phyloP scores from a whole-genome alignment of 1,284 basidiomycete genomes.

The Tausonia pullulans region DNA sequence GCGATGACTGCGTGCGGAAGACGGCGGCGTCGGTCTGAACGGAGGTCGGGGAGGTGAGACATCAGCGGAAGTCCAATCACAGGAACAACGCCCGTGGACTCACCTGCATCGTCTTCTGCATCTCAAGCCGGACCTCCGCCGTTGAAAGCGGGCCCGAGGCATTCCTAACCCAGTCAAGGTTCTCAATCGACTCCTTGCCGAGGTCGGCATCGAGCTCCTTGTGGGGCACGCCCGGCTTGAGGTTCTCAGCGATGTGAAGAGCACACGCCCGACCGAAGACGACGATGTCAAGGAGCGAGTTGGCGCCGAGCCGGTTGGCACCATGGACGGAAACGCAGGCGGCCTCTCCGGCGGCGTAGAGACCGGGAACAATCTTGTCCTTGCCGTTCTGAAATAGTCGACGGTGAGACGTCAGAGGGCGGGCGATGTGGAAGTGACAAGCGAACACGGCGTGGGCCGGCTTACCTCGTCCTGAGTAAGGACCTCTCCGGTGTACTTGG shows the following conservation, averaged over 20 bases:
- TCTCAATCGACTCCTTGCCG: constrained; percentile 74
- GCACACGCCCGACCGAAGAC: constrained; percentile 98
- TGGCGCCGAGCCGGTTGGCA: constrained; percentile 98
- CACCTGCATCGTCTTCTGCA: constrained; percentile 98
- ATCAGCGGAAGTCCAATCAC: neutral
- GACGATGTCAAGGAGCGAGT: constrained; percentile 97
- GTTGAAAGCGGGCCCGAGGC: constrained; percentile 75
- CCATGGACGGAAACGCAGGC: constrained; percentile 99
- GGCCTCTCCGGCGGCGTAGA: constrained; percentile 98
- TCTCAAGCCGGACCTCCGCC: constrained; percentile 79
- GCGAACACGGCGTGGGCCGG: neutral
- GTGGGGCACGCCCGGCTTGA: constrained; percentile 83
- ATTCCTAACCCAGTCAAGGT: constrained; percentile 80
- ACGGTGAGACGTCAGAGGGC: neutral
- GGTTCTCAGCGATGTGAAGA: constrained; percentile 89
- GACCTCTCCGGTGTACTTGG: constrained; percentile 96
- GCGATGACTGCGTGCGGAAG: constrained; percentile 68
- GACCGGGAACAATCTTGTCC: constrained; percentile 88
- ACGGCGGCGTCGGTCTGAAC: constrained; percentile 36
- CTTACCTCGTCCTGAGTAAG: constrained; percentile 61
- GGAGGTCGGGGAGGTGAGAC: constrained; percentile 3
- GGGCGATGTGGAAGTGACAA: neutral
- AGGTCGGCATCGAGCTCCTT: constrained; percentile 78
- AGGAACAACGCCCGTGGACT: constrained; percentile 34
- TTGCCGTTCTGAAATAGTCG: constrained; percentile 51